Conservation (phyloP, 208 protist genomes). For the Borovskyia barvae region DNA sequence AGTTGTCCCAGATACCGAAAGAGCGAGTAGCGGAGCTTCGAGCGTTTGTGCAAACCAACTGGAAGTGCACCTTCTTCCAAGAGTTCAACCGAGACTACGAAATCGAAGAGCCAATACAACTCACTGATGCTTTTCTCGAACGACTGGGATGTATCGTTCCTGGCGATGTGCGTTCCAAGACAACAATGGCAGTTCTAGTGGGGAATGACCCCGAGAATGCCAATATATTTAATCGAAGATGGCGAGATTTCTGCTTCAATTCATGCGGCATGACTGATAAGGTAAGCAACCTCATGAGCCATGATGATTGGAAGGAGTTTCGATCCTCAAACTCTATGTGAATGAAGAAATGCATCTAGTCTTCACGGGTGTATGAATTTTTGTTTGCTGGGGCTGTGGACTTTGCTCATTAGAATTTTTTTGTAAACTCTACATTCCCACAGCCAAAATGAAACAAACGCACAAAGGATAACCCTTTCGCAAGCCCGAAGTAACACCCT, state of each 20-base stretch:
- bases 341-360: too few relatives aligned
- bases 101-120: conserved; percentile 7
- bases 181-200: conserved; percentile 21
- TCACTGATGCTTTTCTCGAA: conserved; percentile 14
- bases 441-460: too few relatives aligned
- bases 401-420: too few relatives aligned
- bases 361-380: too few relatives aligned
- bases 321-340: background rate
- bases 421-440: too few relatives aligned
- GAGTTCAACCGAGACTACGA: conserved; percentile 15
- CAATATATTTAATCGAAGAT: conserved; percentile 25
- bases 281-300: conserved; percentile 28
- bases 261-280: conserved; percentile 32
- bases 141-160: conserved; percentile 18
- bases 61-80: conserved; percentile 23
- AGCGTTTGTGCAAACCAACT: conserved; percentile 26
- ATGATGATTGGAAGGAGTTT: conserved; percentile 13
- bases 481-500: too few relatives aligned
- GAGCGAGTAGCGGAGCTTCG: conserved; percentile 16
- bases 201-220: conserved; percentile 27
- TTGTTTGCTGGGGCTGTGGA: too few relatives aligned
- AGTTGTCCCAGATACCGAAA: conserved; percentile 17
- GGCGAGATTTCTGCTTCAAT: conserved; percentile 23
- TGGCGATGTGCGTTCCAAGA: conserved; percentile 20
- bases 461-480: too few relatives aligned